Evolutionary conservation across 148 eudicot genomes (phyloP).

Genomic region (Rheum nobile): DNA sequence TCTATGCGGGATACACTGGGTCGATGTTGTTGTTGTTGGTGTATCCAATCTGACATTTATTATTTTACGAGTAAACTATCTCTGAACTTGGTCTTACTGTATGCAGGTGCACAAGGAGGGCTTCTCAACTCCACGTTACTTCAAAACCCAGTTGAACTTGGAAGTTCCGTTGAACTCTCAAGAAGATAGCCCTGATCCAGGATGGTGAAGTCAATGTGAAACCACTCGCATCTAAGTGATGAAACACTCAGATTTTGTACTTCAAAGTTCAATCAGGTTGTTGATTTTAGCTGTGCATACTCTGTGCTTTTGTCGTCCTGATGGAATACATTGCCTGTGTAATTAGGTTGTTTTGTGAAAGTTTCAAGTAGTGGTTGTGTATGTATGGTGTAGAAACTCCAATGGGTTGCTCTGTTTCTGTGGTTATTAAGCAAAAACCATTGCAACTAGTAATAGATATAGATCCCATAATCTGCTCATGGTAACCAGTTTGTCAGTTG

Average conservation of each 20-base stretch:
- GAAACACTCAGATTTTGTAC: not conserved
- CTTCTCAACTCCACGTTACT: not conserved
- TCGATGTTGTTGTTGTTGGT: too few relatives aligned
- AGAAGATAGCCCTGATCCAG: not conserved
- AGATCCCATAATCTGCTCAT: not conserved
- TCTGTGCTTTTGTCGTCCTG: not conserved
- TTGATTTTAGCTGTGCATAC: not conserved
- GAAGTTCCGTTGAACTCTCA: not conserved
- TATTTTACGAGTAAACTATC: too few relatives aligned
- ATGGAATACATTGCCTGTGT: not conserved
- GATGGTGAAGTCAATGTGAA: not conserved
- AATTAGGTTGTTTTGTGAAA: not conserved
- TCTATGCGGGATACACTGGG: too few relatives aligned
- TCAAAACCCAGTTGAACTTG: not conserved
- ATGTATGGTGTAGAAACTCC: not conserved
- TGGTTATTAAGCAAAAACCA: not conserved
- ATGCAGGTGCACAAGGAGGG: not conserved
- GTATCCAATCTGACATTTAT: not conserved
- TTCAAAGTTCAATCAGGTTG: not conserved
- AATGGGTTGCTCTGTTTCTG: not conserved
- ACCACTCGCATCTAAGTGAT: not conserved
- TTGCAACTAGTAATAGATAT: not conserved
- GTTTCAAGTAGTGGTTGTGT: not conserved
- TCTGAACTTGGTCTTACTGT: not conserved
- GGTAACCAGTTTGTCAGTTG: too few relatives aligned